These are phyloP conservation scores for Hanseniaspora hatyaiensis DNA, from an alignment of 805 yeast species.

Conservation along the genomic window DNA sequence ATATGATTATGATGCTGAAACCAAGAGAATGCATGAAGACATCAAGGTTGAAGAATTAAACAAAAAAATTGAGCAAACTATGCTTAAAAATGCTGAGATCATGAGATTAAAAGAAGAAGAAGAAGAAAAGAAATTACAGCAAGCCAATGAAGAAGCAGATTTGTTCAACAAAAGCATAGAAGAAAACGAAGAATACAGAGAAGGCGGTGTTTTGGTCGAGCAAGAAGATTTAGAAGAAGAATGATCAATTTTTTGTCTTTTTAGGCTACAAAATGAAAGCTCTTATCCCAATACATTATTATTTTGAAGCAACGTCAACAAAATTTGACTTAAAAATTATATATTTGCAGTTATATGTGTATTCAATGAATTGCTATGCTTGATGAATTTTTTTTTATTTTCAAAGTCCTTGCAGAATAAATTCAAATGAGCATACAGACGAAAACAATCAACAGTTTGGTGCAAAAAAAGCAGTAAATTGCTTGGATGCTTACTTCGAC, in stretches of 20 bases:
- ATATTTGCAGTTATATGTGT: no score
- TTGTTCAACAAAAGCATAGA: no score
- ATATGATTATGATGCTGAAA: slow-evolving; percentile 32
- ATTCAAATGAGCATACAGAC: background rate
- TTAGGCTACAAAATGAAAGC: no score
- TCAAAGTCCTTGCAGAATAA: no score
- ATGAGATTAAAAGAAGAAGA: slow-evolving; percentile 17
- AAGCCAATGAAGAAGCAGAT: slow-evolving; percentile 14
- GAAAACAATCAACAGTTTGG: no score
- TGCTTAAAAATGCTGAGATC: slow-evolving; percentile 4
- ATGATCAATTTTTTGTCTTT: no score
- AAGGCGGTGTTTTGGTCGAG: slow-evolving; percentile 10
- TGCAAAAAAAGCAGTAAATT: no score
- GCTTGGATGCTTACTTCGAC: background rate
- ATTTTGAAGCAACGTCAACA: no score
- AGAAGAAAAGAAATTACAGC: slow-evolving; percentile 10
- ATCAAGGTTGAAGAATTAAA: slow-evolving; percentile 19
- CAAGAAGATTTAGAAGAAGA: slow-evolving; percentile 13
- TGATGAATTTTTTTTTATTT: no score
- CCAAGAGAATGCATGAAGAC: slow-evolving; percentile 26
- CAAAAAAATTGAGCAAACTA: slow-evolving; percentile 17
- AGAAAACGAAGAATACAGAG: slow-evolving; percentile 13
- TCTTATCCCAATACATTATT: no score
- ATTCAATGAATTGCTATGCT: no score
- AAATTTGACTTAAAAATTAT: no score